Percentiles rank a stretch among this genome's conserved stretches.
Evolutionary conservation across 2,329 filamentous ascomycete species (phyloP).

Genomic region (Fusarium zealandicum): DNA sequence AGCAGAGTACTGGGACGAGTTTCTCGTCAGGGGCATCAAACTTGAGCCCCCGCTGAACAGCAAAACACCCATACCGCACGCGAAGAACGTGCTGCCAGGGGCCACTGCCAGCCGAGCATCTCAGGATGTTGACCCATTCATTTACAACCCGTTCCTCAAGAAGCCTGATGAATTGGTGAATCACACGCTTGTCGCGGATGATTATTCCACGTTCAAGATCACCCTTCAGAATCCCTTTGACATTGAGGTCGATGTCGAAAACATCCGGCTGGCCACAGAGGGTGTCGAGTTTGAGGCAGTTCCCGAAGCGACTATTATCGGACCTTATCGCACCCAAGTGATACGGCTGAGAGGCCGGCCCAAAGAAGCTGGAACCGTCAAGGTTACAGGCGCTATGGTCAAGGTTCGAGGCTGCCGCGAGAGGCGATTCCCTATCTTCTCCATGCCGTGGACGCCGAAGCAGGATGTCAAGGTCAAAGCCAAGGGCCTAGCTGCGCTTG

Average conservation of each 20-base stretch:
- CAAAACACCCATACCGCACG: constrained; percentile 71
- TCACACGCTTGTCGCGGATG: constrained; percentile 79
- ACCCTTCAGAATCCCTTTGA: constrained; percentile 95
- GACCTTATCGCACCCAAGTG: constrained; percentile 83
- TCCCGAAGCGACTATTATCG: constrained; percentile 71
- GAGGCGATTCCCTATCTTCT: constrained; percentile 84
- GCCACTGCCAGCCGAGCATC: constrained; percentile 59
- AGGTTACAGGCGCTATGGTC: constrained; percentile 78
- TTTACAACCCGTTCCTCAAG: constrained; percentile 93
- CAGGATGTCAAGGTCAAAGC: constrained; percentile 77
- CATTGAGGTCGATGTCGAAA: constrained; percentile 88
- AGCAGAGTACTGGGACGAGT: constrained; percentile 97
- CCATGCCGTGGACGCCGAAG: constrained; percentile 75
- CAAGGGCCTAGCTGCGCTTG: constrained; percentile 69
- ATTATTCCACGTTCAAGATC: constrained; percentile 78
- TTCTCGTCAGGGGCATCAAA: constrained; percentile 80
- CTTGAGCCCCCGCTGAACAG: constrained; percentile 68
- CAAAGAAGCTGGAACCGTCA: constrained; percentile 70
- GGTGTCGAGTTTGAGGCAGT: constrained; percentile 75
- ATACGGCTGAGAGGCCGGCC: constrained; percentile 75
- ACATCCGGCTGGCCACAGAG: constrained; percentile 75
- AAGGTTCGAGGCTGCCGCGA: constrained; percentile 84
- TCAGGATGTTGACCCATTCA: constrained; percentile 80
- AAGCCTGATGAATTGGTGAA: constrained; percentile 64
- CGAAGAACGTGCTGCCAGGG: constrained; percentile 61